Conservation (phyloP, 129 eudicot species). For the Artemisia argyi region DNA sequence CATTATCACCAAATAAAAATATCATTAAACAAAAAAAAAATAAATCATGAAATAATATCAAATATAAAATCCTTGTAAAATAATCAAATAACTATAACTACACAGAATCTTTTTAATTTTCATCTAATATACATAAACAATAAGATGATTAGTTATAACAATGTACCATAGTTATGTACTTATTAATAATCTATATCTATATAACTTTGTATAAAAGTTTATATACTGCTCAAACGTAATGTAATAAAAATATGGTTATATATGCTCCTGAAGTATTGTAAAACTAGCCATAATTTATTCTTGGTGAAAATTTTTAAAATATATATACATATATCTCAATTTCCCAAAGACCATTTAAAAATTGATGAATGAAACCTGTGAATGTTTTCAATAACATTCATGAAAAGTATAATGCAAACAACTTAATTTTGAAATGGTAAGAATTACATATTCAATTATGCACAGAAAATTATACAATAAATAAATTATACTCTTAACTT, state of each 20-base stretch:
- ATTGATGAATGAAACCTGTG: not conserved
- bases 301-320: not conserved
- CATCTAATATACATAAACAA: no score
- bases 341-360: not conserved
- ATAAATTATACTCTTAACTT: constrained; percentile 3
- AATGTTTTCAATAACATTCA: not conserved
- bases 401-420: not conserved
- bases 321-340: not conserved
- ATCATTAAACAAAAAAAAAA: not conserved
- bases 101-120: no score
- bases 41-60: not conserved
- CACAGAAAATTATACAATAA: constrained; percentile 19
- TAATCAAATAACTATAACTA: no score
- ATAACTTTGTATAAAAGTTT: no score
- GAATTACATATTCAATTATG: constrained; percentile 26
- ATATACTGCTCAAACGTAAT: no score
- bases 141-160: no score
- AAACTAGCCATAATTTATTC: no score
- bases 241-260: no score
- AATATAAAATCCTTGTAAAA: not conserved
- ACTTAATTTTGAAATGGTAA: not conserved
- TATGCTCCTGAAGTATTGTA: no score
- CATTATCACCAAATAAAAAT: not conserved
- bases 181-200: no score
- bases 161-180: no score